Base-by-base conservation (phyloP, 495 filamentous ascomycete genomes). In the Penicillium longicatenatum region DNA sequence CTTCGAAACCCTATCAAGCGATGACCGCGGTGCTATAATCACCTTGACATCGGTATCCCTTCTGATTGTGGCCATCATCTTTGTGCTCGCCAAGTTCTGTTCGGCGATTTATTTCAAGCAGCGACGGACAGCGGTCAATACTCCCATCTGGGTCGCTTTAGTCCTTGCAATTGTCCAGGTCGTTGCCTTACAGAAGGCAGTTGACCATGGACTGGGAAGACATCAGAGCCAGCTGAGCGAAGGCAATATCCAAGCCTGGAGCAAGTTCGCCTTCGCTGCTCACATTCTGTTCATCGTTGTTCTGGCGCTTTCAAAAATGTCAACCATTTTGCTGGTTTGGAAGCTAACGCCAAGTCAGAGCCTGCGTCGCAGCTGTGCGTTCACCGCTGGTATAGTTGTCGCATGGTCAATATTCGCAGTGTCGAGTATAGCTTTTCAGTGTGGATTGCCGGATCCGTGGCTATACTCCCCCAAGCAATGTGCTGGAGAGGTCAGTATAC, bases 111-210 rank as follows among this genome's bases (percentile, higher is more conserved):
- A 70, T 54, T 67, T 70, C 57, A 70, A 70, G 52, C 67, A 70
- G 42, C 55, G 60, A 57, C 58, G 65, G 37, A 62, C 60, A 29
- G 45, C 56, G 0, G 67, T 63, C 33, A 70, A 65, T 45, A 67
- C 58, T 12, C 63, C 64, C 20, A 64, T 78, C 10, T 77, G 48
- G 75, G 61, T 52, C 60, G 73, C 66, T 63, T 29, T 67, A 48
- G 39, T 65, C 19, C 55, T 72, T 2, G 49, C 60, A 8, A 63
- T 70, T 35, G 11, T 63, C 10, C 56, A 68, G 49, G 58, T 65
- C 17, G 57, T 70, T 14, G 20, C 67, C 24, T 57, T 72, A 21
- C 63, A 72, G 43, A 64, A 66, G 43, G 55, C 59, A 4, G 63
- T 72, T 44, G 59, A 68, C 20, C 20, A 67, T 65, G 63, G 71